Base-by-base conservation (phyloP, 2,329 filamentous ascomycete species). In the Basipetospora chlamydospora region DNA sequence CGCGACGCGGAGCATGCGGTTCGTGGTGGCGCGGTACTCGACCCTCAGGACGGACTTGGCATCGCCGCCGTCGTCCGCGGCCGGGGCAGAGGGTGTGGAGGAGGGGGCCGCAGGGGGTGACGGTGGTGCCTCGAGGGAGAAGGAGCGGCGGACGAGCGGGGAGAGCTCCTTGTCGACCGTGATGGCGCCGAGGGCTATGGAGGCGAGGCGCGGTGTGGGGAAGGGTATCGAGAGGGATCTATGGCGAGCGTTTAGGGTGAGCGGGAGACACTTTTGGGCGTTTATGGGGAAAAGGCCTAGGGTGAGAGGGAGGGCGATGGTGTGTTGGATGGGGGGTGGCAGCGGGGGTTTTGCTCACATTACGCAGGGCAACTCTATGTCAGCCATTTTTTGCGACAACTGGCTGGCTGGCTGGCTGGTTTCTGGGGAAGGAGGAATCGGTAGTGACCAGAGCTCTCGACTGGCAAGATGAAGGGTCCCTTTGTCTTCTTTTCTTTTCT, bases 1-100 rank as follows among this genome's bases (percentile, higher is more conserved):
- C 3, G 88, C 83, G 3, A 98, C 90, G 30, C 90, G 78, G 40
- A 98, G 68, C 88, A 96, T 96, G 46, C 90, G 79, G 54, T 95
- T 94, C 15, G 90, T 96, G 0, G 85, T 85, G 1, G 90, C 90
- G 38, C 68, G 71, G 59, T 96, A 96, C 41, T 80, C 70, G 8
- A 83, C 80, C 41, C 70, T 66, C 33, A 96, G 64, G 4, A 87
- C 58, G 16, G 50, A 57, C 13, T 54, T 49, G 4, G 10, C 26
- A 9, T 23, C 11, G 20, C 17, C 26, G 2, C 12, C 11, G 28
- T 53, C 51, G 20, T 44, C 40, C 17, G 41, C 39, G 7, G 28
- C 32, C 9, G 45, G 40, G 18, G 46, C 42, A 17, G 49, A 42
- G 37, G 44, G 34, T 6, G 22, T 11, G 22, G 22, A 16, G 49